phyloP scores from a whole-genome alignment of 1,284 basidiomycete species.

The Athelia psychrophila region DNA sequence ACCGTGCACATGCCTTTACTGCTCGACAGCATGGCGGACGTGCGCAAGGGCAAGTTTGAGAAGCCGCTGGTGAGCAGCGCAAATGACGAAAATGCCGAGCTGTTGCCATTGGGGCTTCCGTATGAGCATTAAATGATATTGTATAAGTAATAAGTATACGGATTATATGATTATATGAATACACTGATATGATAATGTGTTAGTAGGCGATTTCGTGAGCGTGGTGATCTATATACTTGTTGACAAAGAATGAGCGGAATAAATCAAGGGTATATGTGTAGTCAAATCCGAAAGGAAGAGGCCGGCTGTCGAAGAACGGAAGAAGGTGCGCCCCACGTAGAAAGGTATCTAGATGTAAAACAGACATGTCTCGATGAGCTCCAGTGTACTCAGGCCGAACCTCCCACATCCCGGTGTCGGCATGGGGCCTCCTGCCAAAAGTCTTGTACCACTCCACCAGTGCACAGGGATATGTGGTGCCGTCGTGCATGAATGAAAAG shows the following conservation, averaged over 20 bases:
- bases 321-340: not conserved
- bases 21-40: slow-evolving; percentile 90
- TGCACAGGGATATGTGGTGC: slow-evolving; percentile 7
- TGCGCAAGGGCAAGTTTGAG: slow-evolving; percentile 83
- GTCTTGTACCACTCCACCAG: not conserved
- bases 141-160: not conserved
- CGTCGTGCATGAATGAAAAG: slow-evolving; percentile 6
- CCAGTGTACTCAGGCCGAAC: not conserved
- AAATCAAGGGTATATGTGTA: not conserved
- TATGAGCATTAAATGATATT: not conserved
- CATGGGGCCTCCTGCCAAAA: not conserved
- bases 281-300: not conserved
- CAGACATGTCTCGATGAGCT: not conserved
- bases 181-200: not conserved
- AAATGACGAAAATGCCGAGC: slow-evolving; percentile 76
- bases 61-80: slow-evolving; percentile 85
- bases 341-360: not conserved
- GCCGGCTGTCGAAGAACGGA: not conserved
- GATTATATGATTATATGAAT: not conserved
- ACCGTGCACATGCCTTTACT: slow-evolving; percentile 89
- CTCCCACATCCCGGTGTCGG: not conserved
- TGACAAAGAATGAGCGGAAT: not conserved
- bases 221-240: not conserved
- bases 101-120: no score
- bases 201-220: not conserved